Evolutionary conservation across 2,329 filamentous ascomycete genomes (phyloP).

Genomic region (Phialocephala subalpina): DNA sequence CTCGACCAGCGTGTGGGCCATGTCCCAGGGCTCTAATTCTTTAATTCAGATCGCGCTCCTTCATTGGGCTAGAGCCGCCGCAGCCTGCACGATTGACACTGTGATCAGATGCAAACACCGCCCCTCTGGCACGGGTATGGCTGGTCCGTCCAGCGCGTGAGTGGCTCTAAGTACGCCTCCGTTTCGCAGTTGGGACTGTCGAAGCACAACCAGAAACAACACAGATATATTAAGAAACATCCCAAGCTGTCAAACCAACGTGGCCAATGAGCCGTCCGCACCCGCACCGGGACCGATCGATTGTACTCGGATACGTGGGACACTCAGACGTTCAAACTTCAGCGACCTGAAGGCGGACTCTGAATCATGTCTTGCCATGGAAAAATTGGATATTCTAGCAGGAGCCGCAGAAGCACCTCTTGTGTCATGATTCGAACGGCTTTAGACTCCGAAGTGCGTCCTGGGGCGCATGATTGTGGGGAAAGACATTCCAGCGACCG

Average conservation of each 20-base stretch:
- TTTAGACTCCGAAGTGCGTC: slow-evolving; percentile 25
- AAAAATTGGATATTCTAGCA: neutral
- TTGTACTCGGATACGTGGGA: neutral
- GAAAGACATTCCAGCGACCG: slow-evolving; percentile 12
- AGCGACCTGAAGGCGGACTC: neutral
- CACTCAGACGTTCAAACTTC: no score
- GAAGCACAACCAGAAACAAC: slow-evolving; percentile 26
- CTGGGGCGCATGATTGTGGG: slow-evolving; percentile 31
- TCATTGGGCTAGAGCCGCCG: slow-evolving; percentile 16
- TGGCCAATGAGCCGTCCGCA: neutral
- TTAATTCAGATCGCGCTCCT: slow-evolving; percentile 18
- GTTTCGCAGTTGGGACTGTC: slow-evolving; percentile 27
- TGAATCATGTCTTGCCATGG: slow-evolving; percentile 14
- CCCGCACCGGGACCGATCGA: neutral
- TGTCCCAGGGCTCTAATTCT: slow-evolving; percentile 29
- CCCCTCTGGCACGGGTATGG: slow-evolving; percentile 17
- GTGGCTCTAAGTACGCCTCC: slow-evolving; percentile 13
- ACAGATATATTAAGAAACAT: slow-evolving; percentile 12
- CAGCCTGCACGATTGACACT: slow-evolving; percentile 33
- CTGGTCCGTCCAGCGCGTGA: slow-evolving; percentile 14
- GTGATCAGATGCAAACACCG: slow-evolving; percentile 33
- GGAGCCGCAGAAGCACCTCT: slow-evolving; percentile 9
- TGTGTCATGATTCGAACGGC: slow-evolving; percentile 34
- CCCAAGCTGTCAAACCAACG: slow-evolving; percentile 2
- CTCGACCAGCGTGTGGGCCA: slow-evolving; percentile 29